Conservation (phyloP, 768 basidiomycete genomes). For the Hypholoma fasciculare region DNA sequence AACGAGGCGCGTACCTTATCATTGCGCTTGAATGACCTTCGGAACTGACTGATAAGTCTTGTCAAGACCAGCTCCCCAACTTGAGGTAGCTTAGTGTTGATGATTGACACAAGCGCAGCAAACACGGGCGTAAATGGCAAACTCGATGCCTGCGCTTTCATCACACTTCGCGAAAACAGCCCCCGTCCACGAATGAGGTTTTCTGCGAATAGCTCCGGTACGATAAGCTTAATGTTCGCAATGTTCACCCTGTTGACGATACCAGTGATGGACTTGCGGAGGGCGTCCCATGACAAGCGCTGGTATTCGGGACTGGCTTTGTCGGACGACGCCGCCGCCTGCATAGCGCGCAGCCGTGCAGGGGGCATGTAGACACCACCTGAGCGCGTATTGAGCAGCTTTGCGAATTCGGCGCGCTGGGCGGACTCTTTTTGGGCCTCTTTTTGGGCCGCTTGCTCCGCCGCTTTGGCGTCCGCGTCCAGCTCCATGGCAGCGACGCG, state of each 20-base stretch:
- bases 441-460: conserved; percentile 42
- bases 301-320: conserved; percentile 90
- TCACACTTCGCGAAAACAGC: conserved; percentile 89
- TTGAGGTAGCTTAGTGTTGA: conserved; percentile 97
- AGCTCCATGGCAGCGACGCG: conserved; percentile 70
- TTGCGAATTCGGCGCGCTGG: conserved; percentile 86
- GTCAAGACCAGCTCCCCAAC: conserved; percentile 91
- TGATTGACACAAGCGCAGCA: conserved; percentile 88
- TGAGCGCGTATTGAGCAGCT: conserved; percentile 76
- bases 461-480: conserved; percentile 37
- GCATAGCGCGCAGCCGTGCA: conserved; percentile 87
- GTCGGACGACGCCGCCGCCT: conserved; percentile 78
- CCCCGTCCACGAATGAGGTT: conserved; percentile 94
- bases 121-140: conserved; percentile 98
- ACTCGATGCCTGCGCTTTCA: conserved; percentile 98
- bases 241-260: conserved; percentile 99
- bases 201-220: conserved; percentile 90
- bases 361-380: conserved; percentile 98
- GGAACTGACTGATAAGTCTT: conserved; percentile 92
- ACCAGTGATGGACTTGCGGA: conserved; percentile 98
- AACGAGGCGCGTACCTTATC: conserved; percentile 74
- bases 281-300: conserved; percentile 94
- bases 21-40: conserved; percentile 93
- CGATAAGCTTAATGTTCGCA: conserved; percentile 91
- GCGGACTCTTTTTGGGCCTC: conserved; percentile 53